Base-by-base conservation (phyloP, 2,329 filamentous ascomycete species). In the Phaeosphaeria sp. region DNA sequence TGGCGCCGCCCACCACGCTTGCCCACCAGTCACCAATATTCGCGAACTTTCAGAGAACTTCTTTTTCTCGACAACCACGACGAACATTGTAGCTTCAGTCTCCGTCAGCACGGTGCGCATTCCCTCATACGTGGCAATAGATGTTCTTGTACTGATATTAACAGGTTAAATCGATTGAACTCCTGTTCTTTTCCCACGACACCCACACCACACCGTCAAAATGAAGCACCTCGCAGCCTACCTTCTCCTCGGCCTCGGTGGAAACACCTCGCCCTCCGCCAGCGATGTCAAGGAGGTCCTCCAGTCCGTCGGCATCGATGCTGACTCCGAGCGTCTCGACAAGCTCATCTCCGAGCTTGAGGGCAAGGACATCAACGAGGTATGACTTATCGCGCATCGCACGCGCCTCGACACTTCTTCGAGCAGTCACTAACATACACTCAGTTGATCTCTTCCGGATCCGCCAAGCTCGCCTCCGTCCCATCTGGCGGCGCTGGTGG, bases 221-320 rank as follows among this genome's bases (percentile, higher is more conserved):
- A 98, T 99, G 95, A 98, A 99, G 93, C 90, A 98, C 86, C 91
- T 99, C 86, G 95, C 95, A 81, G 94, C 95, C 81, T 98, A 96
- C 89, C 93, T 99, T 79, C 94, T 99, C 80, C 92, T 98, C 82
- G 84, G 85, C 85, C 91, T 98, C 74, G 94, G 87, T 81, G 95
- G 95, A 84, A 98, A 97, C 88, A 81, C 87, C 85, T 88, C 89
- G 67, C 95, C 95, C 75, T 93, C 91, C 68, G 92, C 91, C 76
- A 81, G 82, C 71, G 93, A 98, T 80, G 84, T 99, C 87, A 76
- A 75, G 70, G 86, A 80, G 78, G 93, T 99, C 76, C 92, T 99
- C 80, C 88, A 89, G 77, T 91, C 94, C 73, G 95, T 98, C 78
- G 95, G 95, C 77, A 93, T 97, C 72, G 95, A 99, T 85, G 91